Conservation (phyloP, 2,329 filamentous ascomycete genomes). For the Penicillium verrucosum region DNA sequence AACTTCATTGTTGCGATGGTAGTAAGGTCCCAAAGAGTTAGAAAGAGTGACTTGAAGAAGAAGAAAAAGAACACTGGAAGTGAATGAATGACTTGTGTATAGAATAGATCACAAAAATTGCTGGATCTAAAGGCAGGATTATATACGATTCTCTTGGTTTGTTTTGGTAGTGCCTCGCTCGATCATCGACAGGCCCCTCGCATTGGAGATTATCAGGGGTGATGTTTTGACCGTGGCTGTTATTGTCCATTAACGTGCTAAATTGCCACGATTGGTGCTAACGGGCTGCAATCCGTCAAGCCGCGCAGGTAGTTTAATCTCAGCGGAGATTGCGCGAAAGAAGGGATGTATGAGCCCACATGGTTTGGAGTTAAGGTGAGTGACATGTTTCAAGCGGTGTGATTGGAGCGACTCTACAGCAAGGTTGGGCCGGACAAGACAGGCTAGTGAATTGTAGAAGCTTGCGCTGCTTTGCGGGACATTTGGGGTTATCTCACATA, state of each 20-base stretch:
- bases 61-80: slow-evolving; percentile 6
- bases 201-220: slow-evolving; percentile 14
- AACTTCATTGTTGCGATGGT: slow-evolving; percentile 35
- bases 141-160: slow-evolving; percentile 21
- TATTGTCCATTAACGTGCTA: slow-evolving; percentile 2
- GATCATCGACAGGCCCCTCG: slow-evolving; percentile 14
- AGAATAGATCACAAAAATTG: neutral
- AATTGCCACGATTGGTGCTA: slow-evolving; percentile 11
- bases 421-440: neutral
- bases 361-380: slow-evolving; percentile 8
- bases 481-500: neutral
- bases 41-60: slow-evolving; percentile 25
- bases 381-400: neutral
- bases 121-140: slow-evolving; percentile 11
- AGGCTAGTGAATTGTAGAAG: neutral
- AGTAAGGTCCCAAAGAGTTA: neutral
- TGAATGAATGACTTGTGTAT: slow-evolving; percentile 21
- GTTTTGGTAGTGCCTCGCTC: slow-evolving; percentile 15
- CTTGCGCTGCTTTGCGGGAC: neutral
- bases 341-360: slow-evolving; percentile 17
- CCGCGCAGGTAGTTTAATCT: slow-evolving; percentile 1
- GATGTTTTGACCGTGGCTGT: slow-evolving; percentile 5
- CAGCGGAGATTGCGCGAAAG: slow-evolving; percentile 1
- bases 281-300: slow-evolving; percentile 1
- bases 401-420: neutral